phyloP scores from a whole-genome alignment of 192 early-diverging fungal genomes.

The Lunasporangiospora selenospora region DNA sequence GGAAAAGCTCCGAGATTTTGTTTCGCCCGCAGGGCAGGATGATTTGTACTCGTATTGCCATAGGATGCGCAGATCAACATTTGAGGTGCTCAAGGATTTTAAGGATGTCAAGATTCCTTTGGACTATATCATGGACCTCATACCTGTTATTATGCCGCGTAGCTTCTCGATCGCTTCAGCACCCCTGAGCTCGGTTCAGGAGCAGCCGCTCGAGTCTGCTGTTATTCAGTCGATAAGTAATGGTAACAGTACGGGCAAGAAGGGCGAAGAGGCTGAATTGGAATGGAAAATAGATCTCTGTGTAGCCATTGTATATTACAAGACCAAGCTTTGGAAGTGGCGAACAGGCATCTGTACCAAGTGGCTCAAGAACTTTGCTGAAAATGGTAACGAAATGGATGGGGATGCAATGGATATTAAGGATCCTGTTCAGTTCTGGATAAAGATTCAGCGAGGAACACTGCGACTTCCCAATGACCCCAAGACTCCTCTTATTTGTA shows the following conservation, averaged over 20 bases:
- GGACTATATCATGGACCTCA: slow-evolving; percentile 84
- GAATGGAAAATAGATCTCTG: slow-evolving; percentile 70
- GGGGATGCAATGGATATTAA: neutral
- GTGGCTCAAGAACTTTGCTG: slow-evolving; percentile 56
- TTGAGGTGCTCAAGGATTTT: slow-evolving; percentile 90
- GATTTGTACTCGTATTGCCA: slow-evolving; percentile 91
- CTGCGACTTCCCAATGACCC: slow-evolving; percentile 67
- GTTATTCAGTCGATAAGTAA: too few relatives aligned
- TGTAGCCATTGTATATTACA: slow-evolving; percentile 88
- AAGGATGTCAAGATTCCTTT: slow-evolving; percentile 73
- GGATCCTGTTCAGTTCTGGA: slow-evolving; percentile 24
- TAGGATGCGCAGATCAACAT: slow-evolving; percentile 77
- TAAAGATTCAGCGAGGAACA: slow-evolving; percentile 69
- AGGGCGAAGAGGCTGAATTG: slow-evolving; percentile 11
- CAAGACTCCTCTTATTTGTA: slow-evolving; percentile 70
- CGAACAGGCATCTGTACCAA: slow-evolving; percentile 85
- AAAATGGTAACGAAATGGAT: neutral
- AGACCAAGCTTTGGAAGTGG: slow-evolving; percentile 75
- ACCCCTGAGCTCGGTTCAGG: slow-evolving; percentile 30
- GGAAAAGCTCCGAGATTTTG: slow-evolving; percentile 85
- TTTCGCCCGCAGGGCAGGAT: slow-evolving; percentile 79
- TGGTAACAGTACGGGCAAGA: too few relatives aligned
- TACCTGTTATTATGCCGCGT: slow-evolving; percentile 80
- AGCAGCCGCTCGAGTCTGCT: too few relatives aligned
- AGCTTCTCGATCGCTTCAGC: slow-evolving; percentile 89